Conservation (phyloP, 192 early-diverging fungal species). For the Coemansia biformis region DNA sequence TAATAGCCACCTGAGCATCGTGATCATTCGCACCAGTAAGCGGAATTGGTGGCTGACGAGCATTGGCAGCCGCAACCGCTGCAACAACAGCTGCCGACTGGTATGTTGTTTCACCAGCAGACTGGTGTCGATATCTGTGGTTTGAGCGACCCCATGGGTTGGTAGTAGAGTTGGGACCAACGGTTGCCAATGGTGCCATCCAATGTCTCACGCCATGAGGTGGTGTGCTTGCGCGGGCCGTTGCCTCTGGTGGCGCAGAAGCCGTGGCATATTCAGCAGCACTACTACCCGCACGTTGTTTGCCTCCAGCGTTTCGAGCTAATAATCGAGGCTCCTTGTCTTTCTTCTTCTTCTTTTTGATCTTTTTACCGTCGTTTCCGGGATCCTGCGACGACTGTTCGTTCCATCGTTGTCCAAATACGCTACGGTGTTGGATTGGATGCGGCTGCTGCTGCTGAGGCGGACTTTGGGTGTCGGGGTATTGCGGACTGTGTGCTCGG, state of each 20-base stretch:
- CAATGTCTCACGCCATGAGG: slow-evolving; percentile 1
- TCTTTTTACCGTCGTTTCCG: slow-evolving; percentile 2
- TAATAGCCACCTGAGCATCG: neutral
- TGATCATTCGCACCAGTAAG: too few species aligned
- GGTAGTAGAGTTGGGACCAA: too few species aligned
- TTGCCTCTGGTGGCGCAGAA: neutral
- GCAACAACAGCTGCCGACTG: too few species aligned
- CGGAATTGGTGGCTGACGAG: too few species aligned
- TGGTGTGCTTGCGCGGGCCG: too few species aligned
- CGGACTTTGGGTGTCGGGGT: slow-evolving; percentile 4
- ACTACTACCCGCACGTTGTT: slow-evolving; percentile 1
- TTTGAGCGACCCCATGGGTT: too few species aligned
- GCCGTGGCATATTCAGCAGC: slow-evolving; percentile 4
- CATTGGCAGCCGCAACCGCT: too few species aligned
- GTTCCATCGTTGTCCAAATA: neutral
- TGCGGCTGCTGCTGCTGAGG: neutral
- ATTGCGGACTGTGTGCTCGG: slow-evolving; percentile 1
- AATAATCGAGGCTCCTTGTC: neutral
- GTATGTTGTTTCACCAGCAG: too few species aligned
- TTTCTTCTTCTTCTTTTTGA: slow-evolving; percentile 1
- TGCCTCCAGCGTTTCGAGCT: neutral
- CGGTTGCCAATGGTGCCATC: neutral
- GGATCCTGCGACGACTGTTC: too few species aligned
- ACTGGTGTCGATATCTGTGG: too few species aligned
- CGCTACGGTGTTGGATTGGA: neutral